Evolutionary conservation across 2,329 filamentous ascomycete species (phyloP), one percentile per base, ranked within the genome.

Genomic region (Neophaeococcomyces mojaviensis): DNA sequence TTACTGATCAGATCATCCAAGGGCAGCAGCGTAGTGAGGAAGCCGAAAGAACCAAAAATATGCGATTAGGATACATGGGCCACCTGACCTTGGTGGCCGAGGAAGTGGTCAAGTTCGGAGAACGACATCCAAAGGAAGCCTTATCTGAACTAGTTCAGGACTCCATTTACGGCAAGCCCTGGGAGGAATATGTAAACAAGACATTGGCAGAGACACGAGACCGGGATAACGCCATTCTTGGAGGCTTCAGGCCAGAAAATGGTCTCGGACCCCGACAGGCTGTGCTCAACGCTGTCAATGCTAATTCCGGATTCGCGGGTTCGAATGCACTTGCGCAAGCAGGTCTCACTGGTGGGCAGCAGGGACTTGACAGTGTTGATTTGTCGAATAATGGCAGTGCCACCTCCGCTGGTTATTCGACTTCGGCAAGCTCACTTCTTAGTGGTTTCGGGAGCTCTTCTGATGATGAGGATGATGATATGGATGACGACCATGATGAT

Each of bases 71-170:
- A 33, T 98, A 97, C 68, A 98, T 98, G 89, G 92, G 92, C 2
- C 92, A 98, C 64, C 73, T 98, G 41, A 98, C 92, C 0, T 77
- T 98, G 22, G 96, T 98, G 49, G 90, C 92, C 24, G 92, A 98
- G 66, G 92, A 98, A 66, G 92, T 98, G 15, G 88, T 97, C 61
- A 98, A 97, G 67, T 97, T 98, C 61, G 95, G 88, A 30, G 92
- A 96, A 66, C 81, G 92, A 45, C 87, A 96, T 64, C 85, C 90
- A 3, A 85, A 88, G 1, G 89, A 97, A 66, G 71, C 90, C 16
- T 74, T 97, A 8, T 92, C 88, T 1, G 83, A 87, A 50, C 75
- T 77, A 10, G 88, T 98, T 2, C 74, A 95, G 54, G 86, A 95
- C 57, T 87, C 84, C 57, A 88, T 97, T 39, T 86, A 92, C 73